Base-by-base conservation (phyloP, 2,329 filamentous ascomycete genomes). In the Botrytis paeoniae region DNA sequence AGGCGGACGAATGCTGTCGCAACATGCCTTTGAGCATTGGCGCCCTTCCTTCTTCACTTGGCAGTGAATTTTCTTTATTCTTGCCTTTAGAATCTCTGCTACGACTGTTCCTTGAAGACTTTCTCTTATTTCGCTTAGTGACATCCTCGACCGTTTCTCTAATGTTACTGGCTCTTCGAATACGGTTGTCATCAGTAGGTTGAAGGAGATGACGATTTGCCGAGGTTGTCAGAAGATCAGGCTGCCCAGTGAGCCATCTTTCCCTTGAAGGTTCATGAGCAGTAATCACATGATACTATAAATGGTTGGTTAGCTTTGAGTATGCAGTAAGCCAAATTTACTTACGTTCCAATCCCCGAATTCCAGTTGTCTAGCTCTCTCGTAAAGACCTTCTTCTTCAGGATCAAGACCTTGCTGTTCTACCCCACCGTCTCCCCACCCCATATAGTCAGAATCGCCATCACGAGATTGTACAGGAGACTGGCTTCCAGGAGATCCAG, bases 261-360 rank as follows among this genome's bases (percentile, higher is more conserved):
- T 95, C 91, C 72, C 89, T 87, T 43, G 91, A 86, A 25, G 94
- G 92, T 76, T 94, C 89, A 80, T 92, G 88, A 32, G 90, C 95
- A 48, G 95, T 95, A 77, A 98, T 95, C 41, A 98, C 95, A 37
- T 95, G 95, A 82, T 98, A 98, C 93, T 96, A 78, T 71, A 25
- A 20, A 45, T 35, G 8, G 48, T 63, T 29, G 74, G 73, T 45
- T n/a, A 54, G 61, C 25, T 41, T 57, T 20, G 35, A n/a, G 35
- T 18, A 57, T 41, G n/a, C 9, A 29, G 22, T 20, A 51, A 25
- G 35, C 25, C 35, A 37, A 43, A 22, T 45, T 18, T n/a, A 89
- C 93, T 86, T 84, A 95, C 93, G 82, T 98, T 98, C 94, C 95
- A 98, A 80, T 98, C 95, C 3, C 93, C 93, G 81, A 91, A 95